Base-by-base conservation (phyloP, 164 flowering plant species). In the Macadamia tetraphylla region DNA sequence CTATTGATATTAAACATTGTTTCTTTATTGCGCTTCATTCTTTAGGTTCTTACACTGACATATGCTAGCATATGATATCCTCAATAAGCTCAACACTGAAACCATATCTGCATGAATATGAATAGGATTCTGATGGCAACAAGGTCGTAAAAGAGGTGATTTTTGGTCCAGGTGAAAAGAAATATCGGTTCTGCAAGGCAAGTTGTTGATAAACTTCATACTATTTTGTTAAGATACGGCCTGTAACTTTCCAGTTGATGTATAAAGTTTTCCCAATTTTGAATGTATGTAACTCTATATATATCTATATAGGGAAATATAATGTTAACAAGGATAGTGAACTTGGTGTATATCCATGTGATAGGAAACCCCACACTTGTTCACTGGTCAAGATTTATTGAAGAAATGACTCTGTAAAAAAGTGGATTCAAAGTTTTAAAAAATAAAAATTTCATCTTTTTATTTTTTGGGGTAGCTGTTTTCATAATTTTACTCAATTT, bases 181-280 rank as follows among this genome's bases (percentile, higher is more conserved):
- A 83, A 73, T 90, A 83, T 71, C 79, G 94, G 1, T 92, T 70
- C 69, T 90, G 96, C 75, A 92, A 92, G 98, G 98, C 88, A 81
- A 62, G 48, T 17, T 29, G 60, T 13, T 48, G 63, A 40, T 15
- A 12, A 51, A 55, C 44, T 12, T 9, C 5, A 1, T 29, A 70
- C 7, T 12, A 57, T 64, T 46, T 18, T 23, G 46, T 31, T 44
- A 42, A 70, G 29, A 29, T 17, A 9, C n/a, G 15, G 14, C 43
- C 29, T 48, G 11, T n/a, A 43, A 43, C 35, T 57, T 9, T 29
- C 30, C 2, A 12, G 3, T 60, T 31, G 29, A 12, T 46, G 51
- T 46, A 8, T 46, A 46, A 35, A 35, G 40, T 35, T 35, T 35
- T 2, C 40, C 3, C 40, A 35, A 35, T 2, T 5, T 35, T 5